Base-by-base conservation (phyloP, 164 flowering plant genomes). In the Aristolochia contorta region DNA sequence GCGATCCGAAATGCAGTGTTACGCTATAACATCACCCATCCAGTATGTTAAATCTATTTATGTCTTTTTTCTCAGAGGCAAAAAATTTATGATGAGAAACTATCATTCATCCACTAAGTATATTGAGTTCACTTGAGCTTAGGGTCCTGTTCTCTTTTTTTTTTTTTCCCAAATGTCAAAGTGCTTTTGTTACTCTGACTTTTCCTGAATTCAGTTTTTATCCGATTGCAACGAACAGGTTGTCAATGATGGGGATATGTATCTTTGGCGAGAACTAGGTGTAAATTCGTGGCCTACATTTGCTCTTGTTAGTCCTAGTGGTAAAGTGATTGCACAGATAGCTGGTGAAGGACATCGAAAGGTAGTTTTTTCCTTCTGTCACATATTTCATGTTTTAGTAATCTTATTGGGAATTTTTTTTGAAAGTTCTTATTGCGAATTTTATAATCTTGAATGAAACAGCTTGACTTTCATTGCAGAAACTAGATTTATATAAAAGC, bases 231-330 rank as follows among this genome's bases (percentile, higher is more conserved):
- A 46, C 8, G 37, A 7, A 10, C 62, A 89, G 98, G 96, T 92
- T 73, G 98, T 92, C 33, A 92, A 92, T 77, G 98, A 92, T 73
- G 97, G 90, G 57, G 98, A 92, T 57, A 92, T 92, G 98, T 73
- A 77, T 59, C 61, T 92, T 59, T 92, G 97, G 98, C 70, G 91
- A 70, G 94, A 86, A 72, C 72, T 92, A 30, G 98, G 98, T 61
- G 67, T 92, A 45, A 89, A 72, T 71, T 92, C 98, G 59, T 92
- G 98, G 98, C 98, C 98, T 48, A 92, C 97, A 20, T 92, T 87
- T 77, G 96, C 82, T 61, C 56, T 92, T 64, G 80, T 92, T 68
- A 80, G 91, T 43, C 96, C 98, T 45, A 80, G 66, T 72, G 90
- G 96, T 47, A 89, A 81, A 73, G 75, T 92, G 64, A 61, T 92